phyloP scores from a whole-genome alignment of 2,329 filamentous ascomycete species.

The Fusarium sp. region DNA sequence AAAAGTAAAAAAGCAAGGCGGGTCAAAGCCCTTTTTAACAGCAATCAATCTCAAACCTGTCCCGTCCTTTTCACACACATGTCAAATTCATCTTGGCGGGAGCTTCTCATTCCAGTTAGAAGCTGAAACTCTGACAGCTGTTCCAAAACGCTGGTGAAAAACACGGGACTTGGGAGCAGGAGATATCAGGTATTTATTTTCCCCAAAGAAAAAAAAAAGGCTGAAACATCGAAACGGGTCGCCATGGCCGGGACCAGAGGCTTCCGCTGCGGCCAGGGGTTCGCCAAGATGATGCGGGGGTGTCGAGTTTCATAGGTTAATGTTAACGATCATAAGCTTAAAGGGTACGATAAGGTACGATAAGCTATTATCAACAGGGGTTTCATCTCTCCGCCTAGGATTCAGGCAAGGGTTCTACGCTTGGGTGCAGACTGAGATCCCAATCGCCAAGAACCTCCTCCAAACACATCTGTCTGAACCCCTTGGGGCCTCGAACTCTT shows the following conservation, averaged over 20 bases:
- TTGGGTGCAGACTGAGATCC: background rate
- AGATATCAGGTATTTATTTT: background rate
- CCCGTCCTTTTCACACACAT: background rate
- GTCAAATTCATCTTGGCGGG: conserved; percentile 7
- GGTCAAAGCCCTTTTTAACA: conserved; percentile 8
- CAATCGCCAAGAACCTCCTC: conserved; percentile 25
- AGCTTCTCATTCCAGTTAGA: conserved; percentile 5
- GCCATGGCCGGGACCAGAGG: conserved; percentile 21
- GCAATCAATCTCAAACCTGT: background rate
- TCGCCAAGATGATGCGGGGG: conserved; percentile 19
- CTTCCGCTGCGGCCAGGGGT: conserved; percentile 28
- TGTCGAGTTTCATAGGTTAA: conserved; percentile 13
- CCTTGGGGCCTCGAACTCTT: background rate
- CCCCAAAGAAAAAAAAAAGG: background rate
- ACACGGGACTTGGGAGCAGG: background rate
- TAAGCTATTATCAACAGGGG: background rate
- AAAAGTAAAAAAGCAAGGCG: background rate
- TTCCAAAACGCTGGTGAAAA: conserved; percentile 27
- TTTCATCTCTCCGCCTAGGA: background rate
- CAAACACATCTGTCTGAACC: conserved; percentile 8
- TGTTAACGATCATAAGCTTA: conserved; percentile 29
- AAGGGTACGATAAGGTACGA: conserved; percentile 4
- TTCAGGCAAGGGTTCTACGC: background rate
- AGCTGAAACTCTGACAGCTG: conserved; percentile 26
- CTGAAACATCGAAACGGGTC: conserved; percentile 28